A percentile compares a stretch with the other conserved stretches of the same genome.
Conservation (phyloP, 768 basidiomycete species). For the Leccinum variicolor region DNA sequence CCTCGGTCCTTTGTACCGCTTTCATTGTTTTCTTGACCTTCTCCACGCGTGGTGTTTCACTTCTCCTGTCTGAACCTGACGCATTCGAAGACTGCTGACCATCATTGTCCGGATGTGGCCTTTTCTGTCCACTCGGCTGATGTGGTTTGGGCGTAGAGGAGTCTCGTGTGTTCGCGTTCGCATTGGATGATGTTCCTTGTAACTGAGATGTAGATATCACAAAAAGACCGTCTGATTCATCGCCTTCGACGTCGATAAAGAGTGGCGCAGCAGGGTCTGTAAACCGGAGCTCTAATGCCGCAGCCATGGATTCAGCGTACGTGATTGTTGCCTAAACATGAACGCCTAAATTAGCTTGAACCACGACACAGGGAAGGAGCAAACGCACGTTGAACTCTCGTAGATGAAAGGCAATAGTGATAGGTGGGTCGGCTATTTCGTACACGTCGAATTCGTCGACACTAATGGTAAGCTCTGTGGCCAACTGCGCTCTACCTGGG, state of each 20-base stretch:
- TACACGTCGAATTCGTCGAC: conserved; percentile 81
- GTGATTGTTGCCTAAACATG: conserved; percentile 68
- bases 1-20: conserved; percentile 32
- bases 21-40: conserved; percentile 42
- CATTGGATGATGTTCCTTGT: conserved; percentile 31
- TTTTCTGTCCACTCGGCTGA: conserved; percentile 17
- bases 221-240: conserved; percentile 62
- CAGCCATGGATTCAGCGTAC: conserved; percentile 69
- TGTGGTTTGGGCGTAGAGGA: conserved; percentile 19
- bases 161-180: conserved; percentile 7
- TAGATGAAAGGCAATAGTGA: conserved; percentile 73
- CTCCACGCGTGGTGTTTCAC: conserved; percentile 43
- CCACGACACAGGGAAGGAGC: neutral
- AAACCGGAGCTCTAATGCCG: conserved; percentile 68
- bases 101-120: conserved; percentile 22
- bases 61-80: conserved; percentile 8
- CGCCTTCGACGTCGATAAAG: conserved; percentile 74
- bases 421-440: conserved; percentile 58
- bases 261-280: conserved; percentile 71
- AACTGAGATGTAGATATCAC: conserved; percentile 76
- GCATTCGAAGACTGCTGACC: conserved; percentile 28
- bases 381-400: conserved; percentile 73
- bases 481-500: conserved; percentile 57
- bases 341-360: neutral
- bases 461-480: conserved; percentile 74